phyloP scores from a whole-genome alignment of 1,284 basidiomycete species.

The Megacollybia platyphylla region DNA sequence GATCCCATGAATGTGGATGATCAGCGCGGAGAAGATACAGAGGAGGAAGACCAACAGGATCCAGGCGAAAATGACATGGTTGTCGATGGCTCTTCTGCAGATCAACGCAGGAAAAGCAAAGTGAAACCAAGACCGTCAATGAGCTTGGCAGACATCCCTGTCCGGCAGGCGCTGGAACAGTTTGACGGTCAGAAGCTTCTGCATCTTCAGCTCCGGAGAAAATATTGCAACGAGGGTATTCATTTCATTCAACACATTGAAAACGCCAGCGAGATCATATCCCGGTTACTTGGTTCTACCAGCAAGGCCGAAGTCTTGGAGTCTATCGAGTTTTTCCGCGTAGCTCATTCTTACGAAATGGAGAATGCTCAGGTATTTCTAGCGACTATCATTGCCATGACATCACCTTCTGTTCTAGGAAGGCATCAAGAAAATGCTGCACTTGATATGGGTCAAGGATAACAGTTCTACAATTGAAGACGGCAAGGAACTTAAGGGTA shows the following conservation, averaged over 20 bases:
- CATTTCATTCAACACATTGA: constrained; percentile 81
- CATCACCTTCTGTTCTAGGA: constrained; percentile 22
- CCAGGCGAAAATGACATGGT: constrained; percentile 17
- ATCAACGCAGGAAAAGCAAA: constrained; percentile 15
- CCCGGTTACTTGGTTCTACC: constrained; percentile 77
- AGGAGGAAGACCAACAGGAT: constrained; percentile 18
- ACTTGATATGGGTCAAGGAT: constrained; percentile 96
- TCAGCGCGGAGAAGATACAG: constrained; percentile 28
- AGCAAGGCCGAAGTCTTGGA: constrained; percentile 93
- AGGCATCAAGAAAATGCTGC: constrained; percentile 93
- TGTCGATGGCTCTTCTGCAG: constrained; percentile 19
- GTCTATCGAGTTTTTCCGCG: constrained; percentile 89
- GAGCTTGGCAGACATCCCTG: constrained; percentile 46
- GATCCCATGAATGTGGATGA: constrained; percentile 47
- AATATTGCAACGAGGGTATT: constrained; percentile 82
- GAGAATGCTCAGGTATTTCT: constrained; percentile 54
- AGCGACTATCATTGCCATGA: background rate
- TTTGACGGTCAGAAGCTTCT: constrained; percentile 56
- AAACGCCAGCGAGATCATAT: constrained; percentile 61
- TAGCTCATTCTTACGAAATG: constrained; percentile 77
- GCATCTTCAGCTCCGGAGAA: constrained; percentile 70
- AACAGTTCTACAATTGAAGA: constrained; percentile 78
- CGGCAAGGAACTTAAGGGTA: constrained; percentile 81
- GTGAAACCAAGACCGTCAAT: constrained; percentile 58
- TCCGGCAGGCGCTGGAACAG: constrained; percentile 54